Percentiles rank a stretch among this genome's conserved stretches.
Evolutionary conservation across 2,329 filamentous ascomycete genomes (phyloP).

Genomic region (Monosporascus sp.): DNA sequence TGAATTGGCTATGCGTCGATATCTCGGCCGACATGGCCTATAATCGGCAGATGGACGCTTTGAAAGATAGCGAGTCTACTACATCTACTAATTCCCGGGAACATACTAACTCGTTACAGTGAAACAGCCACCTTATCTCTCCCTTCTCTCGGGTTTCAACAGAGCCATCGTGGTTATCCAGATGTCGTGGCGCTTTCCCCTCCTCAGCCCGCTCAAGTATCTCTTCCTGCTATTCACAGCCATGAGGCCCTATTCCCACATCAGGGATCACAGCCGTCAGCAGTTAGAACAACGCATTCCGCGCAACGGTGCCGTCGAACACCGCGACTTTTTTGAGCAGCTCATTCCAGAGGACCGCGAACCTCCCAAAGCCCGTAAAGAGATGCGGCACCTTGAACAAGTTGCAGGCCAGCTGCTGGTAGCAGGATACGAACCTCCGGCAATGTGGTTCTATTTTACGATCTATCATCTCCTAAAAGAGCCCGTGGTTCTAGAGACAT

Average conservation of each 20-base stretch:
- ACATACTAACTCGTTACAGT: not conserved
- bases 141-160: slow-evolving; percentile 5
- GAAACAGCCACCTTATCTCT: slow-evolving; percentile 5
- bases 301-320: slow-evolving; percentile 3
- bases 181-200: slow-evolving; percentile 8
- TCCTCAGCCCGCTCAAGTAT: slow-evolving; percentile 8
- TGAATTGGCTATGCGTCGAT: slow-evolving; percentile 17
- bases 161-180: slow-evolving; percentile 4
- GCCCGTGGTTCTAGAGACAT: slow-evolving; percentile 12
- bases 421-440: slow-evolving; percentile 8
- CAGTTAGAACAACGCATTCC: slow-evolving; percentile 7
- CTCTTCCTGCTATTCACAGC: slow-evolving; percentile 4
- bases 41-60: slow-evolving; percentile 11
- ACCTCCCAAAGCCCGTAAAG: slow-evolving; percentile 2
- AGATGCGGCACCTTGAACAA: slow-evolving; percentile 8
- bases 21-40: slow-evolving; percentile 19
- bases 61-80: slow-evolving; percentile 10
- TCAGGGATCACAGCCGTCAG: slow-evolving; percentile 6
- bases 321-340: slow-evolving; percentile 13
- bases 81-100: not conserved
- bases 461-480: slow-evolving; percentile 16
- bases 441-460: slow-evolving; percentile 5
- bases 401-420: slow-evolving; percentile 7
- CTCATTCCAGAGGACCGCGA: slow-evolving; percentile 7
- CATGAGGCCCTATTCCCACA: slow-evolving; percentile 4